Evolutionary conservation across 176 grass and related monocot genomes (phyloP).

Genomic region (Paspalum vaginatum): DNA sequence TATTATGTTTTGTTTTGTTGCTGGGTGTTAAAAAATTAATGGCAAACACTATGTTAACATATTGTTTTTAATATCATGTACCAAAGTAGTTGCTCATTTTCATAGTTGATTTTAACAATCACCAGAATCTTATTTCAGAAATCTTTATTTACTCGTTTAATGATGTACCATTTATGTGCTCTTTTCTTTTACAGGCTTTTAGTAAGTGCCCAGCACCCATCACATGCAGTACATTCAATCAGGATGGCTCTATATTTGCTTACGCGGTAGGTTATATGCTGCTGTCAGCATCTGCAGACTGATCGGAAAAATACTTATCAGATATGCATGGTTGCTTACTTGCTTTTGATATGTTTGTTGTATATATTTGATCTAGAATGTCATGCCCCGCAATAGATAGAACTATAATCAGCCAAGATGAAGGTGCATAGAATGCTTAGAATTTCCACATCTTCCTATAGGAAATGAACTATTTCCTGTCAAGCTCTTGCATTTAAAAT

Average conservation of each 20-base stretch:
- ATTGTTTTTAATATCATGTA: background rate
- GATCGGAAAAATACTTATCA: background rate
- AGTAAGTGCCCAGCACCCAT: conserved; percentile 75
- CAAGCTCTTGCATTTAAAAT: background rate
- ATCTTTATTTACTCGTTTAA: background rate
- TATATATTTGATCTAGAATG: background rate
- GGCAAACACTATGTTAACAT: conserved; percentile 6
- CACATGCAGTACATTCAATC: conserved; percentile 90
- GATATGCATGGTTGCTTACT: background rate
- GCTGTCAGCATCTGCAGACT: conserved; percentile 22
- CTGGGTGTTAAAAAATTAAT: conserved; percentile 15
- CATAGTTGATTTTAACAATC: background rate
- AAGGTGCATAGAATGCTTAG: background rate
- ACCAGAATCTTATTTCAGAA: background rate
- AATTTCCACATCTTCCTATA: background rate
- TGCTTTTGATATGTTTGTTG: conserved; percentile 28
- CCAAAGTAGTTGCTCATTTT: background rate
- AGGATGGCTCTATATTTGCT: conserved; percentile 92
- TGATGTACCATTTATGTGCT: conserved; percentile 26
- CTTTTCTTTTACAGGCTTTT: conserved; percentile 67
- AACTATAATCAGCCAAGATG: conserved; percentile 22
- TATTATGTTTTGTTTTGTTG: background rate
- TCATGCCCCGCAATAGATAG: background rate
- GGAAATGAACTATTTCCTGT: background rate
- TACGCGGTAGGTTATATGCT: conserved; percentile 71